Base-by-base conservation (phyloP, 768 basidiomycete genomes). In the Lactifluus echinatus region DNA sequence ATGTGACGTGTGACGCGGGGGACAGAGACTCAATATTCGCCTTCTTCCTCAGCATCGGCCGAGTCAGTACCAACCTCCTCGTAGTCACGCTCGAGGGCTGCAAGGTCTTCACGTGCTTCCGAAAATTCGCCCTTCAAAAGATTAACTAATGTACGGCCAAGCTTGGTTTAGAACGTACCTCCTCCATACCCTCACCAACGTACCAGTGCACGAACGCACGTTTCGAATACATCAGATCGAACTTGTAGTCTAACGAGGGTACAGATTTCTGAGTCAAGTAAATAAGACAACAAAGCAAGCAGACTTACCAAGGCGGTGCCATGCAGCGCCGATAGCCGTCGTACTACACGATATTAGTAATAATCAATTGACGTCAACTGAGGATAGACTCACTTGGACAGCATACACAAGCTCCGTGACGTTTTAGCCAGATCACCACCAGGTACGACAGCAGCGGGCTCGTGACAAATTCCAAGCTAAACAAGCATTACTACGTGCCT, bases 111-210 rank as follows among this genome's bases (percentile, higher is more conserved):
- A 65, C 94, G 88, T 45, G 95, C 95, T 75, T 96, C 94, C 46
- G 92, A 93, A 75, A 97, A 97, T 75, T 98, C 95, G 73, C 95
- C 95, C 77, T 82, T 49, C n/a, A 53, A 44, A 24, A 3, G 11
- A 40, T 69, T 17, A 66, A 63, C 19, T 8, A 34, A 17, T 55
- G 29, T 2, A 23, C n/a, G n/a, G n/a, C n/a, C 17, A 17, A 14
- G 34, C 12, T 21, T 46, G n/a, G 2, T n/a, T 31, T 6, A n/a
- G 42, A 8, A 8, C 70, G 31, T 60, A 76, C 81, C 78, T 98
- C 95, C 71, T 97, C 95, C 95, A 98, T 97, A 78, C 95, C 95
- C 75, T 98, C 94, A 69, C 94, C 94, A 61, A 96, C 94, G 68
- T 94, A 95, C 93, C 92, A 89, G 71, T 89, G 87, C 24, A 89